Conservation (phyloP, 1,284 basidiomycete species). For the Anthracocystis walkeri region DNA sequence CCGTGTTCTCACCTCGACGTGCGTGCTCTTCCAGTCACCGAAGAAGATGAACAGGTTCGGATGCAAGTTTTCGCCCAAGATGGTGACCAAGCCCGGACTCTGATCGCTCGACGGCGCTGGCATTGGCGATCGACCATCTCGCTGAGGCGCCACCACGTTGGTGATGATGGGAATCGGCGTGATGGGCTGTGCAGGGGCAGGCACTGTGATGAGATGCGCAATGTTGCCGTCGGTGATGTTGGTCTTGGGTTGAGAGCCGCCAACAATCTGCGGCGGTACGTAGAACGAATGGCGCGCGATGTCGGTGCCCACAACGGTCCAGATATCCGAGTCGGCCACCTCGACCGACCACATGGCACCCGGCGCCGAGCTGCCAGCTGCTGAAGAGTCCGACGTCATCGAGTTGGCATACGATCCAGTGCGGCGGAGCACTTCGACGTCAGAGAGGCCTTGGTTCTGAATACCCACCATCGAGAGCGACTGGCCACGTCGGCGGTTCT, state of each 20-base stretch:
- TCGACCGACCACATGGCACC: constrained; percentile 58
- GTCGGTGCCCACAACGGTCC: constrained; percentile 88
- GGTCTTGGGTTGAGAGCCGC: constrained; percentile 41
- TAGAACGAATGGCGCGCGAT: constrained; percentile 70
- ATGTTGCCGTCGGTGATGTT: constrained; percentile 40
- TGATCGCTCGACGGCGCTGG: constrained; percentile 63
- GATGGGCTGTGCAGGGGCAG: constrained; percentile 71
- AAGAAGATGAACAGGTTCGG: constrained; percentile 88
- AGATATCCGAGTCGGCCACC: constrained; percentile 77
- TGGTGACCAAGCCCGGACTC: constrained; percentile 78
- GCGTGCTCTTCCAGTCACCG: constrained; percentile 84
- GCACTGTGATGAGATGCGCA: constrained; percentile 57
- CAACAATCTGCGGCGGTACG: constrained; percentile 63
- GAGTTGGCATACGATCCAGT: constrained; percentile 49
- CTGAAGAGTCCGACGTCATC: constrained; percentile 53
- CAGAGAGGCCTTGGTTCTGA: constrained; percentile 50
- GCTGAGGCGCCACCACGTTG: constrained; percentile 80
- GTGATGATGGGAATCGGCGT: constrained; percentile 72
- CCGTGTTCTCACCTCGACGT: constrained; percentile 87
- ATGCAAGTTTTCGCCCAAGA: constrained; percentile 89
- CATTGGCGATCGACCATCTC: constrained; percentile 72
- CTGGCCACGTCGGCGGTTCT: constrained; percentile 57
- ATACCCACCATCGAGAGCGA: constrained; percentile 59
- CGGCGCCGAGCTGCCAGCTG: constrained; percentile 40
- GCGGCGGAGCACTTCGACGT: constrained; percentile 42